A percentile compares a stretch with the other conserved stretches of the same genome.
phyloP scores from a whole-genome alignment of 2,329 filamentous ascomycete genomes.

The Nemania sp. region DNA sequence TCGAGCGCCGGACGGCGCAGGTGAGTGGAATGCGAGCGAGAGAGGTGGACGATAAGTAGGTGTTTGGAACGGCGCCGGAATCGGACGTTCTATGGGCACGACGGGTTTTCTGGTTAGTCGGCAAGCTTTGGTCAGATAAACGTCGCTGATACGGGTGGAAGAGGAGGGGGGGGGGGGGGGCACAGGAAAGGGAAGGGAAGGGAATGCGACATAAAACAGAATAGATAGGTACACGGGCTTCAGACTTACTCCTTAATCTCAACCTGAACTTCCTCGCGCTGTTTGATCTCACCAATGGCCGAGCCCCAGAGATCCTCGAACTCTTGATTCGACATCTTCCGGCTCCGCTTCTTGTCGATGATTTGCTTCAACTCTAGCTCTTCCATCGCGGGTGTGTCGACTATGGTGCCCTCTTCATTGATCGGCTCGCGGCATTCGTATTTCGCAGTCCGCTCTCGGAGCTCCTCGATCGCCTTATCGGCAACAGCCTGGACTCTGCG shows the following conservation, averaged over 20 bases:
- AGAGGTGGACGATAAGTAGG: constrained; percentile 83
- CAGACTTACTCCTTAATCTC: constrained; percentile 65
- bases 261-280: constrained; percentile 70
- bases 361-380: constrained; percentile 83
- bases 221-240: constrained; percentile 20
- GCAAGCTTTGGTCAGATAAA: constrained; percentile 64
- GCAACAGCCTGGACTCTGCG: constrained; percentile 88
- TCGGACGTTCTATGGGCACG: constrained; percentile 77
- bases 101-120: constrained; percentile 88
- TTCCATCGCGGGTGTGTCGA: constrained; percentile 68
- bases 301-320: constrained; percentile 89
- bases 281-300: constrained; percentile 78
- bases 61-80: constrained; percentile 70
- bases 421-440: constrained; percentile 87
- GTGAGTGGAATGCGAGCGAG: constrained; percentile 90
- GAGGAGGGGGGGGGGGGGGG: constrained; percentile 24
- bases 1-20: constrained; percentile 82
- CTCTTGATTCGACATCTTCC: constrained; percentile 85
- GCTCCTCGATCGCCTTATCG: constrained; percentile 85
- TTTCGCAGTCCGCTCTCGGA: constrained; percentile 85
- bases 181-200: constrained; percentile 37
- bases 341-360: constrained; percentile 80
- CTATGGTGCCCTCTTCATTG: constrained; percentile 69
- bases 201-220: constrained; percentile 47
- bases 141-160: constrained; percentile 22